These are phyloP conservation scores for Tetramitus jugosus DNA, from an alignment of 208 protist genomes.

Conservation along the genomic window DNA sequence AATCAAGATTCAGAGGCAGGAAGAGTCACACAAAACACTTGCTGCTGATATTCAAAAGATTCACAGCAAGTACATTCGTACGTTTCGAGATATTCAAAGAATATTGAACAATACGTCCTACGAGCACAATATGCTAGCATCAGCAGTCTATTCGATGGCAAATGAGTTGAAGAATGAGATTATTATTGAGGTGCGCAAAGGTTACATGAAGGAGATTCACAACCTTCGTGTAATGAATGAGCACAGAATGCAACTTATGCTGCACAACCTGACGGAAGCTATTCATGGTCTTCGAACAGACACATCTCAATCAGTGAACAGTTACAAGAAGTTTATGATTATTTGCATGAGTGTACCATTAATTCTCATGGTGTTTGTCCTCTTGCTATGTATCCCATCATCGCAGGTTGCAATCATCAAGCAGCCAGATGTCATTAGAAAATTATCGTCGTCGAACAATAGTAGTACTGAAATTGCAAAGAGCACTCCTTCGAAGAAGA, in stretches of 20 bases:
- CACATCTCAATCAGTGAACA: no score
- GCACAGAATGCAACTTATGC: neutral
- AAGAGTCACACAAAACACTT: neutral
- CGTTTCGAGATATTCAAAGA: neutral
- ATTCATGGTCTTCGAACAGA: neutral
- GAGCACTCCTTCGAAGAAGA: no score
- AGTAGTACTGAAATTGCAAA: no score
- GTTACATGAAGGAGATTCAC: neutral
- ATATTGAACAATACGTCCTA: neutral
- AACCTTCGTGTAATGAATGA: neutral
- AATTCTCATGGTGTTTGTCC: no score
- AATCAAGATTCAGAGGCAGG: neutral
- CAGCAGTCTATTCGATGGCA: neutral
- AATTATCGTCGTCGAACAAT: no score
- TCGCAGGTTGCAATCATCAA: no score
- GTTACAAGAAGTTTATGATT: no score
- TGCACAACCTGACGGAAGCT: neutral
- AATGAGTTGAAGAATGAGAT: neutral
- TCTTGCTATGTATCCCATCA: no score
- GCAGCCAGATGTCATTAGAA: no score
- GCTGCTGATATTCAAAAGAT: neutral
- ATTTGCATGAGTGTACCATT: no score
- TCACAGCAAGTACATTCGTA: neutral
- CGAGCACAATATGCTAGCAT: neutral
- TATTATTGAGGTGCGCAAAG: neutral